Evolutionary conservation across 2,329 filamentous ascomycete genomes (phyloP).

Genomic region (Byssothecium circinans): DNA sequence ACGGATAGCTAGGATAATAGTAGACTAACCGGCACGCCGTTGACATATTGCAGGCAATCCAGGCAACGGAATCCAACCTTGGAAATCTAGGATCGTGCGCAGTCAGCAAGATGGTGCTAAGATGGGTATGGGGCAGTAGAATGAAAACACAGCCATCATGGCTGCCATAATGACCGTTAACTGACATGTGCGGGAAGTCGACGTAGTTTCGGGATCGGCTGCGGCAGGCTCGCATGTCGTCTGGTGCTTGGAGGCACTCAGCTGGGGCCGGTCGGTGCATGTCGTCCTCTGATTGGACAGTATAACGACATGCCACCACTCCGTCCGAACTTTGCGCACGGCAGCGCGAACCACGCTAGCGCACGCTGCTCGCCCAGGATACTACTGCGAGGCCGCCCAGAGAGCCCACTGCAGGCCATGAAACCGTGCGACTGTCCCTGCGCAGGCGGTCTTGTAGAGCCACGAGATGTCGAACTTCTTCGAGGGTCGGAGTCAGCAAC

Average conservation of each 20-base stretch:
- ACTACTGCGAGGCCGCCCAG: conserved; percentile 15
- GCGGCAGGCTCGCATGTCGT: conserved; percentile 30
- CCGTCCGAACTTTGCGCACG: conserved; percentile 16
- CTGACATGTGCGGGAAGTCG: conserved; percentile 28
- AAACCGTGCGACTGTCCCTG: conserved; percentile 16
- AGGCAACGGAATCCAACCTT: conserved; percentile 39
- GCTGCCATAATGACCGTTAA: conserved; percentile 39
- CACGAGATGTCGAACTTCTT: not conserved
- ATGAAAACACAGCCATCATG: conserved; percentile 40
- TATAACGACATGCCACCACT: conserved; percentile 21
- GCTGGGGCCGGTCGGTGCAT: conserved; percentile 28
- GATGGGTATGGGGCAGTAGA: conserved; percentile 31
- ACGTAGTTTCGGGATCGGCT: conserved; percentile 26
- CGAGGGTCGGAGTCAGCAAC: conserved; percentile 2
- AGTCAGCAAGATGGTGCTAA: conserved; percentile 37
- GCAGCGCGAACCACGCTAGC: conserved; percentile 11
- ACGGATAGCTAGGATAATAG: conserved; percentile 23
- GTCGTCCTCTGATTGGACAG: conserved; percentile 26
- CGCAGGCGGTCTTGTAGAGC: no score
- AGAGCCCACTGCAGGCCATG: conserved; percentile 14
- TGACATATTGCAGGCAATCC: conserved; percentile 33
- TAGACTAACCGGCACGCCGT: conserved; percentile 26
- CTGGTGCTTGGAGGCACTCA: conserved; percentile 36
- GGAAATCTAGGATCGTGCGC: conserved; percentile 39
- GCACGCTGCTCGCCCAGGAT: conserved; percentile 17